A percentile compares a stretch with the other conserved stretches of the same genome.
These are phyloP conservation scores for Hamamelis virginiana DNA, from an alignment of 164 flowering plant species.

Conservation along the genomic window DNA sequence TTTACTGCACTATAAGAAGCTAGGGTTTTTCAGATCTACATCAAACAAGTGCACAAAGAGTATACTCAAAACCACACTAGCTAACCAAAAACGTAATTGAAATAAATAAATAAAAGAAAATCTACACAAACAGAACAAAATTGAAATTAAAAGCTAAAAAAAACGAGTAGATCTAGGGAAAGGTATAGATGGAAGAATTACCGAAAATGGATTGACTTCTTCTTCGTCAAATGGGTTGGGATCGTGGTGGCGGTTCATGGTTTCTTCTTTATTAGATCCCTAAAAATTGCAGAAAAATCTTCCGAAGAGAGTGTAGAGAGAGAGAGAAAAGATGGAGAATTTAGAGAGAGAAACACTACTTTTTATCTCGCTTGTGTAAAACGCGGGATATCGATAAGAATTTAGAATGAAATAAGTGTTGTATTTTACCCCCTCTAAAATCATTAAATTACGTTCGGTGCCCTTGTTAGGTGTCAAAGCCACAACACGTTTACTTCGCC, in stretches of 20 bases:
- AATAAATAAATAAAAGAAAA: neutral
- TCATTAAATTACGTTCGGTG: too few species aligned
- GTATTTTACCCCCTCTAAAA: too few species aligned
- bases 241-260: conserved; percentile 64
- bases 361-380: too few species aligned
- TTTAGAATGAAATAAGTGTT: too few species aligned
- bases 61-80: too few species aligned
- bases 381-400: too few species aligned
- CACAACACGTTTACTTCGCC: too few species aligned
- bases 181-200: conserved; percentile 26
- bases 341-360: neutral
- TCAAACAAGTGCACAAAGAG: neutral
- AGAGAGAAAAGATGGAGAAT: neutral
- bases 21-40: neutral
- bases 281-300: conserved; percentile 4
- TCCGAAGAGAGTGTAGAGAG: neutral
- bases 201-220: conserved; percentile 82
- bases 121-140: conserved; percentile 5
- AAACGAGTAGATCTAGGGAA: conserved; percentile 14
- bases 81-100: neutral
- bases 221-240: conserved; percentile 84
- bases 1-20: too few species aligned
- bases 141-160: conserved; percentile 1
- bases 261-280: conserved; percentile 15
- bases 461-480: too few species aligned